Evolutionary conservation across 2,329 filamentous ascomycete genomes (phyloP).

Genomic region (Beauveria scarabaeidicola): DNA sequence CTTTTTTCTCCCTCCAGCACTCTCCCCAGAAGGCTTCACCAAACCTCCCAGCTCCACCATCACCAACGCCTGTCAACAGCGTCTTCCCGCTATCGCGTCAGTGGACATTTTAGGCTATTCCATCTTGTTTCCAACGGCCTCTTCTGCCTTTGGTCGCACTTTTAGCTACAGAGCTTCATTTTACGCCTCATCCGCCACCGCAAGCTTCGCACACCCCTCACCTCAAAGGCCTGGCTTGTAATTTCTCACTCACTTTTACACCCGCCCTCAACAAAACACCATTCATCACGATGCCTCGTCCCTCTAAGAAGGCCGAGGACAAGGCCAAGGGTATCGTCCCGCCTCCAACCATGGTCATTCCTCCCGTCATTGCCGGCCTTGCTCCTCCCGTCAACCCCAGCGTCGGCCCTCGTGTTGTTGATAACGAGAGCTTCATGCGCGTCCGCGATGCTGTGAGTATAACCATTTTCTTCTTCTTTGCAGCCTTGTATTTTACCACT

Average conservation of each 20-base stretch:
- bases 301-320: constrained; percentile 34
- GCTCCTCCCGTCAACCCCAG: constrained; percentile 16
- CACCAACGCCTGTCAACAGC: constrained; percentile 14
- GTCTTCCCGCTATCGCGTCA: constrained; percentile 10
- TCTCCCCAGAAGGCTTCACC: constrained; percentile 12
- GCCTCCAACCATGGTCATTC: constrained; percentile 31
- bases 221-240: neutral
- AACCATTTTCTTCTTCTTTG: constrained; percentile 12
- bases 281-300: constrained; percentile 34
- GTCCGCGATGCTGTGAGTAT: constrained; percentile 72
- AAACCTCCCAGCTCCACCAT: constrained; percentile 17
- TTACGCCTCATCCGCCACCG: neutral
- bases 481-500: neutral
- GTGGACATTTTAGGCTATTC: constrained; percentile 6
- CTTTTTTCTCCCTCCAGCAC: constrained; percentile 17
- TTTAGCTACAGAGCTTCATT: neutral
- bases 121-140: neutral
- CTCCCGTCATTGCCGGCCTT: constrained; percentile 18
- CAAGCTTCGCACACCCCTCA: neutral
- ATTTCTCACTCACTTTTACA: neutral
- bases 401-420: constrained; percentile 35
- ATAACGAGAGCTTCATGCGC: constrained; percentile 68
- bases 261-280: constrained; percentile 15
- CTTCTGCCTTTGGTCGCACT: neutral
- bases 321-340: constrained; percentile 30